Percentiles rank a stretch among this genome's conserved stretches.
Conservation (phyloP, 352 stramenopile genomes). For the Plasmopara halstedii region DNA sequence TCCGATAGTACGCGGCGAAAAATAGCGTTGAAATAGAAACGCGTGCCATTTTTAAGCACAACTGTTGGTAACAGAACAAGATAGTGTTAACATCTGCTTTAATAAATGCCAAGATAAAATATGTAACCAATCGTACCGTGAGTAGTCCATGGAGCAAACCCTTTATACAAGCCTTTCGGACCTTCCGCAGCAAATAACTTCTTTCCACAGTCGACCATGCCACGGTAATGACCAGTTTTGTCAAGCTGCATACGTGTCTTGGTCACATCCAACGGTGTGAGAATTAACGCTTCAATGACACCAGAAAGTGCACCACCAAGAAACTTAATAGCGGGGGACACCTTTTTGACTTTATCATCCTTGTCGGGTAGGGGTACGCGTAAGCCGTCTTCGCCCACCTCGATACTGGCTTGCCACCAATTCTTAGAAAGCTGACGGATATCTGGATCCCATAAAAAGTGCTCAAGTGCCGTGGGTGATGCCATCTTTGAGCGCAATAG, state of each 20-base stretch:
- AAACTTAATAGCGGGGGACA: conserved; percentile 71
- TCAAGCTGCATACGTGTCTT: conserved; percentile 88
- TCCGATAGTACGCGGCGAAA: conserved; percentile 71
- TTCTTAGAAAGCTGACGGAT: conserved; percentile 82
- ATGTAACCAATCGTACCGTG: conserved; percentile 28
- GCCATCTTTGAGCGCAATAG: conserved; percentile 73
- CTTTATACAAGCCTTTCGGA: conserved; percentile 76
- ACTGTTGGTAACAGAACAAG: conserved; percentile 1
- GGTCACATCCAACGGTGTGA: conserved; percentile 83
- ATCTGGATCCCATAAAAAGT: conserved; percentile 72
- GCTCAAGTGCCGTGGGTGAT: conserved; percentile 56
- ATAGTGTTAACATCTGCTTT: background rate
- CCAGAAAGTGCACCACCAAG: conserved; percentile 77
- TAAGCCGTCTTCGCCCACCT: conserved; percentile 65
- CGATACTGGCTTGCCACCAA: conserved; percentile 82
- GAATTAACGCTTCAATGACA: conserved; percentile 76
- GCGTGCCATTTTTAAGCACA: conserved; percentile 86
- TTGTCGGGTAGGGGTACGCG: conserved; percentile 52
- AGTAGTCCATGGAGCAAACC: conserved; percentile 84
- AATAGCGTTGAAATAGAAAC: conserved; percentile 86
- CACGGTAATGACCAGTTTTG: conserved; percentile 78
- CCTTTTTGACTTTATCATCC: conserved; percentile 43
- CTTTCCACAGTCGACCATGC: conserved; percentile 80
- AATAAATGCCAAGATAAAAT: background rate
- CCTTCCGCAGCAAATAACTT: conserved; percentile 77